phyloP scores from a whole-genome alignment of 768 basidiomycete species.

The Pisolithus sp. region DNA sequence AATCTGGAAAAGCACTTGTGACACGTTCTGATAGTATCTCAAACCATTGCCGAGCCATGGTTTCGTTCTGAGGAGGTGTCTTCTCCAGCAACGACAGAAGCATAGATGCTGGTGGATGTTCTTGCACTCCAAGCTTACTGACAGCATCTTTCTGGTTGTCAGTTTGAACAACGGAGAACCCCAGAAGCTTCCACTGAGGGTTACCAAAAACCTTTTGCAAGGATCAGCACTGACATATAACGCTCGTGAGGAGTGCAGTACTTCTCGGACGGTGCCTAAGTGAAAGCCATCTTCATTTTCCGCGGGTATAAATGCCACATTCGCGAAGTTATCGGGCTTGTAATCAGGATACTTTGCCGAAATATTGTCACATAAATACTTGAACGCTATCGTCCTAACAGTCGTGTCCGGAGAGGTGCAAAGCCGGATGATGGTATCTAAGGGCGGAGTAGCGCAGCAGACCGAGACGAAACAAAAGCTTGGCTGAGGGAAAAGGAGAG shows the following conservation, averaged over 20 bases:
- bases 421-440: slow-evolving; percentile 59
- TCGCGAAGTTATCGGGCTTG: slow-evolving; percentile 44
- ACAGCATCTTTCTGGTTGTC: slow-evolving; percentile 44
- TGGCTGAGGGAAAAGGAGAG: slow-evolving; percentile 44
- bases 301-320: slow-evolving; percentile 77
- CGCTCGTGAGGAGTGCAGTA: slow-evolving; percentile 18
- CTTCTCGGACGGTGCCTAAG: slow-evolving; percentile 62
- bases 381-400: slow-evolving; percentile 57
- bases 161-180: slow-evolving; percentile 64
- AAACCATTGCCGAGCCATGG: slow-evolving; percentile 61
- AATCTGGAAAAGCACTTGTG: slow-evolving; percentile 34
- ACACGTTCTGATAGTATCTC: slow-evolving; percentile 57
- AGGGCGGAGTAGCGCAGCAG: slow-evolving; percentile 60
- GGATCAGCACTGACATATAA: not conserved
- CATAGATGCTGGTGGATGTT: slow-evolving; percentile 59
- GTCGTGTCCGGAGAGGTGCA: slow-evolving; percentile 52
- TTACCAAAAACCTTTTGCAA: slow-evolving; percentile 59
- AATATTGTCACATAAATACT: slow-evolving; percentile 78
- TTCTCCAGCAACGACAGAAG: slow-evolving; percentile 54
- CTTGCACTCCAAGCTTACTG: slow-evolving; percentile 59
- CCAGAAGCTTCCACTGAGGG: slow-evolving; percentile 63
- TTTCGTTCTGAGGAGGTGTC: slow-evolving; percentile 50
- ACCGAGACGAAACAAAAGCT: slow-evolving; percentile 69
- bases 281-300: slow-evolving; percentile 43
- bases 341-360: slow-evolving; percentile 54